Evolutionary conservation across 2,329 filamentous ascomycete genomes (phyloP), one percentile per base, ranked within the genome.

Genomic region (Hortaea werneckii): DNA sequence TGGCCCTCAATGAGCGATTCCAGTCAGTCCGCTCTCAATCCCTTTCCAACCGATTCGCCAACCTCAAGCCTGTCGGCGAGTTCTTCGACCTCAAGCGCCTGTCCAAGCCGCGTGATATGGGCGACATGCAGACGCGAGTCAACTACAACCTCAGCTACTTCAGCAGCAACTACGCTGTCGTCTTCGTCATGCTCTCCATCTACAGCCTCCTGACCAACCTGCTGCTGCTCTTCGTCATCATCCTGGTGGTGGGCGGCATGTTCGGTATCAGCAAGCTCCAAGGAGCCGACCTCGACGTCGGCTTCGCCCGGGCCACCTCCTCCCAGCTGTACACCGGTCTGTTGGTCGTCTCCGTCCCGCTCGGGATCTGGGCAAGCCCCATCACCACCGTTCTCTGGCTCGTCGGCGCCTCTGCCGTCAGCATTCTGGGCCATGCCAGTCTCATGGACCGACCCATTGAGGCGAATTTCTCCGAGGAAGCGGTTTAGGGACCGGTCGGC

Each of bases 401-500:
- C 65, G 87, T 96, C 64, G 92, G 92, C 66, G 92, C 92, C 59
- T 90, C 85, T 58, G 89, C 87, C 66, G 87, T 95, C 66, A 86
- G 83, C 65, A 94, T 96, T 57, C 74, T 96, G 56, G 92, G 92
- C 70, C 92, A 98, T 73, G 92, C 92, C 58, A 78, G 88, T 53
- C 80, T 96, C 66, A 82, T 96, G 84, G 90, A 96, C 68, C 95
- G 95, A 79, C 90, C 90, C 49, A 95, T 96, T 75, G 90, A 95
- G 82, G 90, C 94, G 88, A 89, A 89, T 95, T 96, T 96, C 95
- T 95, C 90, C 78, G 90, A 94, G 12, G 92, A 98, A 90, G 90
- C 92, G 89, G 92, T 98, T 85, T 98, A 96, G 82, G 79, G 46
- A 37, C 38, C 94, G 89, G 89, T 96, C 92, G 90, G 87, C 90